A percentile compares a stretch with the other conserved stretches of the same genome.
Evolutionary conservation across 345 rosid genomes (phyloP).

Genomic region (Salix dunnii): DNA sequence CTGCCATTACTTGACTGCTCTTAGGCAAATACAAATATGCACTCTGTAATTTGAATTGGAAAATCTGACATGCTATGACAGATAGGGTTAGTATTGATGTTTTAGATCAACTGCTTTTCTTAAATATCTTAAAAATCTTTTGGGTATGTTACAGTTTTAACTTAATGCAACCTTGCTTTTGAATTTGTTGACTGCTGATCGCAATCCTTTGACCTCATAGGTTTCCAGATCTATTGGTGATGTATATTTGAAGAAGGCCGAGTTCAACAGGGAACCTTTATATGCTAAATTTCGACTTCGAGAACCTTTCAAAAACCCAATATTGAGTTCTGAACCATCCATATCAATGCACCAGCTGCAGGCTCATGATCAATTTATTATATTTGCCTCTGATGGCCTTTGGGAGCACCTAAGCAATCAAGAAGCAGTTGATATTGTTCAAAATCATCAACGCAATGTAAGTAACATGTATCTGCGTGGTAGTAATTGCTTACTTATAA

Average conservation of each 20-base stretch:
- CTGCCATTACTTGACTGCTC: background rate
- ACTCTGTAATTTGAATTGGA: background rate
- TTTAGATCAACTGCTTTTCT: background rate
- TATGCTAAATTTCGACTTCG: constrained; percentile 63
- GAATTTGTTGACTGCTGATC: constrained; percentile 7
- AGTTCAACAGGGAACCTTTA: constrained; percentile 82
- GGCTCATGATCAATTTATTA: constrained; percentile 61
- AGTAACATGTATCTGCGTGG: constrained; percentile 15
- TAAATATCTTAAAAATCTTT: background rate
- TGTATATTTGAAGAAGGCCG: constrained; percentile 72
- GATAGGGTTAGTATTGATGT: background rate
- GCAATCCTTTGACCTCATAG: constrained; percentile 31
- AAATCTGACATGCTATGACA: background rate
- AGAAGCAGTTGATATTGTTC: constrained; percentile 74
- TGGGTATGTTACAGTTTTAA: background rate
- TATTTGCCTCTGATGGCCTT: constrained; percentile 83
- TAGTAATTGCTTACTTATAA: background rate
- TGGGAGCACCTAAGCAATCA: constrained; percentile 86
- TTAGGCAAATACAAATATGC: background rate
- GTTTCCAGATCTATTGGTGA: constrained; percentile 84
- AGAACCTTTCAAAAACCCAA: constrained; percentile 58
- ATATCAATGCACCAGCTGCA: constrained; percentile 60
- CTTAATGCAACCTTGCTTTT: constrained; percentile 10
- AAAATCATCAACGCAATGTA: constrained; percentile 59
- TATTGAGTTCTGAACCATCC: constrained; percentile 72